A percentile compares a stretch with the other conserved stretches of the same genome.
These are phyloP conservation scores for Periconia sp. DNA, from an alignment of 2,329 filamentous ascomycete species.

Conservation along the genomic window DNA sequence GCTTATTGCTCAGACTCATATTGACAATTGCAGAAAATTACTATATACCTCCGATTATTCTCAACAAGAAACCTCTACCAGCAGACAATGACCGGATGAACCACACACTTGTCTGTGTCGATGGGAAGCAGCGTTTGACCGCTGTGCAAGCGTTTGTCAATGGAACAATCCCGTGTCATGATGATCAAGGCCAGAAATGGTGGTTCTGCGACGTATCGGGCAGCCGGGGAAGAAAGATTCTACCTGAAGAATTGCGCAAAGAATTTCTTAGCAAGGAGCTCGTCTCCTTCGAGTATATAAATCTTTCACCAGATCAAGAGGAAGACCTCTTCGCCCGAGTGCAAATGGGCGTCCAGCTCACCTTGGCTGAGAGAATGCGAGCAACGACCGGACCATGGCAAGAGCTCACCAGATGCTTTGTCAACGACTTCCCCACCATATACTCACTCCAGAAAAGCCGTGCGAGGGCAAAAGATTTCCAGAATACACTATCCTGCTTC, in stretches of 20 bases:
- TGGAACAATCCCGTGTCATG: slow-evolving; percentile 53
- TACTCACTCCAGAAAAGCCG: slow-evolving; percentile 36
- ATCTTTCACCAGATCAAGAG: slow-evolving; percentile 50
- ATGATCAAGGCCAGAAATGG: slow-evolving; percentile 51
- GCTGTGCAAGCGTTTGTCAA: slow-evolving; percentile 54
- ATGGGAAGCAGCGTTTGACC: slow-evolving; percentile 57
- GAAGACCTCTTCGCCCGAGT: slow-evolving; percentile 58
- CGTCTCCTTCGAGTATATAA: slow-evolving; percentile 51
- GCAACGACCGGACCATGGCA: slow-evolving; percentile 56
- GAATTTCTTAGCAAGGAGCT: slow-evolving; percentile 50
- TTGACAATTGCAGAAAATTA: slow-evolving; percentile 37
- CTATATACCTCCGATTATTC: slow-evolving; percentile 57
- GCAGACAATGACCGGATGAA: slow-evolving; percentile 16
- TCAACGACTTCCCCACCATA: slow-evolving; percentile 50
- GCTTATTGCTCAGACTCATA: not conserved
- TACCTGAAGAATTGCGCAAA: slow-evolving; percentile 43
- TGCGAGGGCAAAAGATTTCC: slow-evolving; percentile 40
- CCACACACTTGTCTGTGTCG: slow-evolving; percentile 49
- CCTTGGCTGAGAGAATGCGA: slow-evolving; percentile 54
- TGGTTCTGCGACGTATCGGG: slow-evolving; percentile 27
- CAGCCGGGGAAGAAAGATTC: slow-evolving; percentile 30
- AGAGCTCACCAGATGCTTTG: slow-evolving; percentile 49
- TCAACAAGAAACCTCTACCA: slow-evolving; percentile 44
- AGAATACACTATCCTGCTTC: slow-evolving; percentile 42
- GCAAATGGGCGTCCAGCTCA: slow-evolving; percentile 54